Base-by-base conservation (phyloP, 2,329 filamentous ascomycete genomes). In the Colletotrichum higginsianum region DNA sequence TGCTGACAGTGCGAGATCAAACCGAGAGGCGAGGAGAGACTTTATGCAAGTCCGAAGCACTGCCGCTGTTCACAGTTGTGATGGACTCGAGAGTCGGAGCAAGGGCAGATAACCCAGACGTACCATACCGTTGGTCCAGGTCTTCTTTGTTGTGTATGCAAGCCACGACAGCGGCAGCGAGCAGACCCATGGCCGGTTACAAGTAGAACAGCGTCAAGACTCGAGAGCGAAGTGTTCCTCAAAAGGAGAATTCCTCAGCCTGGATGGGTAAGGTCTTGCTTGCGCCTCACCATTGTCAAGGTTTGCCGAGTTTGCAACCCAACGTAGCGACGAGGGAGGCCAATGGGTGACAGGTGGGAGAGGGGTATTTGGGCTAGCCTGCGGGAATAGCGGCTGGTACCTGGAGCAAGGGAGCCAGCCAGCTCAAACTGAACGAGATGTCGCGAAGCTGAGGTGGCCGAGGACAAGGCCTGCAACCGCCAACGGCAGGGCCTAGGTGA, bases 361-460 rank as follows among this genome's bases (percentile, higher is more conserved):
- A 47, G 65, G 65, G n/a, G 8, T 40, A 49, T 44, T 61, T 47
- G 56, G 42, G 58, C 65, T 71, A 55, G 68, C 46, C 21, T 60
- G 69, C 58, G 58, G 65, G 58, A 71, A 63, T 53, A 68, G 65
- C 65, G 65, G 40, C 60, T 68, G 53, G 52, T 68, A 47, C 65
- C 68, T 60, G 52, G 40, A 60, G 30, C 52, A 67, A 61, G 35
- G 44, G 52, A 35, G 50, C 57, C 23, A n/a, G 47, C 21, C 21
- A 16, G 65, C 26, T 63, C 53, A 23, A 23, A 44, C 58, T 52
- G 44, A 52, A 58, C 42, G 46, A 30, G 58, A n/a, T 49, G 35
- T 23, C 18, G 26, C 46, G 13, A 58, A 57, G 42, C 26, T 49
- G 12, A 35, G 30, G 52, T 21, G n/a, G 52, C 15, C 21, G n/a